Evolutionary conservation across 768 basidiomycete genomes (phyloP).

Genomic region (Tylopilus sp.): DNA sequence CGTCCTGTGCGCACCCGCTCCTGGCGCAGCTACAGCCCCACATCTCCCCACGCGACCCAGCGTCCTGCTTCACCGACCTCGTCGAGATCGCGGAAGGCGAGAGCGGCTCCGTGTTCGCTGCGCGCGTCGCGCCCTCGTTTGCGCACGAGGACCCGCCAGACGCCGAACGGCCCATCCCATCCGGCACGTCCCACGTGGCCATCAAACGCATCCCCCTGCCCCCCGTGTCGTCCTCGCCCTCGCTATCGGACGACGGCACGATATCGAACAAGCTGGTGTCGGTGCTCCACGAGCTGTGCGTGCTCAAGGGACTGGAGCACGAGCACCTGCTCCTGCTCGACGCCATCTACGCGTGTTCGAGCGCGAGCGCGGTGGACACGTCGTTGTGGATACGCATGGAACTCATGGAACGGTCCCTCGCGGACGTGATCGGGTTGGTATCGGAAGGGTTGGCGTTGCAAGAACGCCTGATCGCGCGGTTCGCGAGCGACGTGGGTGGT

Average conservation of each 20-base stretch:
- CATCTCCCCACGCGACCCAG: constrained; percentile 65
- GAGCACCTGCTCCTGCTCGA: constrained; percentile 66
- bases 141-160: constrained; percentile 1
- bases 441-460: constrained; percentile 59
- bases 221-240: constrained; percentile 29
- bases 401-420: constrained; percentile 84
- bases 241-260: constrained; percentile 18
- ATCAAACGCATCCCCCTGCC: constrained; percentile 71
- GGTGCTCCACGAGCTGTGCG: constrained; percentile 53
- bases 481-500: constrained; percentile 69
- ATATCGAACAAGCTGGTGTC: constrained; percentile 64
- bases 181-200: constrained; percentile 52
- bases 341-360: constrained; percentile 62
- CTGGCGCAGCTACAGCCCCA: constrained; percentile 51
- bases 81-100: constrained; percentile 84
- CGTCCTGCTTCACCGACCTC: constrained; percentile 60
- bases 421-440: constrained; percentile 69
- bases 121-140: constrained; percentile 26
- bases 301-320: constrained; percentile 58
- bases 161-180: constrained; percentile 23
- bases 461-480: constrained; percentile 69
- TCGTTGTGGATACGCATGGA: constrained; percentile 88
- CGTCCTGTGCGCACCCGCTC: constrained; percentile 18
- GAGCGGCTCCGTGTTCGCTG: constrained; percentile 65
- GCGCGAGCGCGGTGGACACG: constrained; percentile 37